Evolutionary conservation across 179 eudicot species (phyloP).

Genomic region (Patellifolia procumbens): DNA sequence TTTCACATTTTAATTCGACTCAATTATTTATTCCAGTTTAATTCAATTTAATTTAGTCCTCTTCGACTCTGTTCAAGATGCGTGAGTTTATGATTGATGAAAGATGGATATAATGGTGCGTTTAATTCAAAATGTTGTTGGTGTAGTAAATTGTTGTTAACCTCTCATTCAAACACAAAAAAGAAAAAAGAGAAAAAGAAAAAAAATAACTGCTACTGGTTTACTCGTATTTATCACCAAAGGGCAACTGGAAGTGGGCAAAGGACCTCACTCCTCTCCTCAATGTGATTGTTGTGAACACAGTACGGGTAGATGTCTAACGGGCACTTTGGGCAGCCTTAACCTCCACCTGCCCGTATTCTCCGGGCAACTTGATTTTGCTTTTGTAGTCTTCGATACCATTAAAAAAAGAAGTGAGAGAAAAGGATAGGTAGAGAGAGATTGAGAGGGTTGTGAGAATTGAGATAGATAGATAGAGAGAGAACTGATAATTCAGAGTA

Average conservation of each 20-base stretch:
- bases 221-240: constrained; percentile 12
- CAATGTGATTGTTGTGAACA: constrained; percentile 34
- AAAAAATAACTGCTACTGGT: neutral
- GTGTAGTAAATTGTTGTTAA: too few relatives aligned
- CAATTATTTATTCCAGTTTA: too few relatives aligned
- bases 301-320: constrained; percentile 24
- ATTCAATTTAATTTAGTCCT: too few relatives aligned
- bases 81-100: too few relatives aligned
- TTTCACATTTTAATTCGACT: too few relatives aligned
- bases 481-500: constrained; percentile 36
- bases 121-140: too few relatives aligned
- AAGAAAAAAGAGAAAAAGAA: neutral
- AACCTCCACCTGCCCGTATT: constrained; percentile 40
- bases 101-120: too few relatives aligned
- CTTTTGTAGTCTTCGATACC: constrained; percentile 43
- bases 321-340: constrained; percentile 36
- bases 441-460: constrained; percentile 13
- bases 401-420: constrained; percentile 37
- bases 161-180: too few relatives aligned
- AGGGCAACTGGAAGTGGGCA: neutral
- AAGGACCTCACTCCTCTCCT: neutral
- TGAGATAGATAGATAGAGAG: neutral
- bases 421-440: constrained; percentile 28
- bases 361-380: constrained; percentile 40
- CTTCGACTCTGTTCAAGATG: too few relatives aligned